Percentiles rank a stretch among this genome's conserved stretches.
These are phyloP conservation scores for Xylaria sp. DNA, from an alignment of 495 filamentous ascomycete genomes.

Conservation along the genomic window DNA sequence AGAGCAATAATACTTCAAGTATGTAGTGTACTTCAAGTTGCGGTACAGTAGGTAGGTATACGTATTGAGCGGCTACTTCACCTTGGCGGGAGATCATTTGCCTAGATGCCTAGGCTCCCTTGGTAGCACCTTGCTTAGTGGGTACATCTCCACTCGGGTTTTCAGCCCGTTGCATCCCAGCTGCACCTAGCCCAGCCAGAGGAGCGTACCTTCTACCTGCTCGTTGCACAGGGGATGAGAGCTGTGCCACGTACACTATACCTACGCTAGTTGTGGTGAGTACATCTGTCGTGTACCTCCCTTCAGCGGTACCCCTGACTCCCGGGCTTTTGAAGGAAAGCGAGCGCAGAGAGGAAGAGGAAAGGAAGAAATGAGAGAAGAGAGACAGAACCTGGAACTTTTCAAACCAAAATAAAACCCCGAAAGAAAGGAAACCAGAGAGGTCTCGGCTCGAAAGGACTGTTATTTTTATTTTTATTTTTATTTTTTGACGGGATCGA, in stretches of 20 bases:
- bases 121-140: background rate
- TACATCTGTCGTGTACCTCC: background rate
- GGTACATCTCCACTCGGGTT: constrained; percentile 21
- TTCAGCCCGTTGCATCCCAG: constrained; percentile 28
- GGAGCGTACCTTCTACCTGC: background rate
- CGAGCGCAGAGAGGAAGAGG: constrained; percentile 6
- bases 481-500: background rate
- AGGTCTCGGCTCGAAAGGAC: background rate
- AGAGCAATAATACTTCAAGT: background rate
- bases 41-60: background rate
- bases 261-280: background rate
- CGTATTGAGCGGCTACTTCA: background rate
- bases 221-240: fast-evolving
- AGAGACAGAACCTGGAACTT: background rate
- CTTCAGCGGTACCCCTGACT: constrained; percentile 19
- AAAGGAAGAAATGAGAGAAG: constrained; percentile 2
- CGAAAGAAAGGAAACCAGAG: background rate
- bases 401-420: background rate
- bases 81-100: constrained; percentile 26
- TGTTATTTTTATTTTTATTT: too few relatives aligned
- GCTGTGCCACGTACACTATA: background rate
- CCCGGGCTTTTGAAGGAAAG: constrained; percentile 16
- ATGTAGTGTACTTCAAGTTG: background rate
- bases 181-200: background rate
- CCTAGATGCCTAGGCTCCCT: background rate